Conservation (phyloP, 73 alveolate genomes). For the Paramecium tetraurelia region DNA sequence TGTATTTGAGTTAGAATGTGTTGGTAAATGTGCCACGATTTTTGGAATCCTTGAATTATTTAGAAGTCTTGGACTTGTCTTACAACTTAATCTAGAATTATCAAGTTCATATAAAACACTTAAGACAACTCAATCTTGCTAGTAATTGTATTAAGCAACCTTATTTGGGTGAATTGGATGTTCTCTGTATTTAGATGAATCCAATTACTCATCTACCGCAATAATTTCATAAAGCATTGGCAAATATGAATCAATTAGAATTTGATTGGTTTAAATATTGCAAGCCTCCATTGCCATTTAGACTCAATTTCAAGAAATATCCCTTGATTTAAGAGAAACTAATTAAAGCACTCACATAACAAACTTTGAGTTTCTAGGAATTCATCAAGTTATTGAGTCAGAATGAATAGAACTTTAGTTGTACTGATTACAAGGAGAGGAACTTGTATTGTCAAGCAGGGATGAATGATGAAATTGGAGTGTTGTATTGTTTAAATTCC, state of each 20-base stretch:
- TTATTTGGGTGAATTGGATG: slow-evolving; percentile 51
- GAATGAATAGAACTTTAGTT: slow-evolving; percentile 33
- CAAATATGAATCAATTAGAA: slow-evolving; percentile 68
- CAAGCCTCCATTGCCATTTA: slow-evolving; percentile 77
- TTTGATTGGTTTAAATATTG: slow-evolving; percentile 90
- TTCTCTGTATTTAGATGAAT: slow-evolving; percentile 69
- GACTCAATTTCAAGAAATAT: slow-evolving; percentile 62
- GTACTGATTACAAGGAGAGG: slow-evolving; percentile 68
- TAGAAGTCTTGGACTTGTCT: not conserved
- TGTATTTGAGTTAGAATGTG: slow-evolving; percentile 24
- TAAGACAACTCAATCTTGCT: slow-evolving; percentile 44
- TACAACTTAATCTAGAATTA: not conserved
- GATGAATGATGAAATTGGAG: slow-evolving; percentile 10
- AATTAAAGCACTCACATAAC: not conserved
- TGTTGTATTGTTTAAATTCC: not conserved
- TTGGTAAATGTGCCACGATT: slow-evolving; percentile 28
- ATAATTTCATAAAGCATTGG: slow-evolving; percentile 64
- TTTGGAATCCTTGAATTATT: not conserved
- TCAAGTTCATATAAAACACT: not conserved
- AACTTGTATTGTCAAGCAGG: slow-evolving; percentile 66
- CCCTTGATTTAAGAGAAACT: slow-evolving; percentile 50
- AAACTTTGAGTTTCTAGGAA: slow-evolving; percentile 4
- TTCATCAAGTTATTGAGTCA: slow-evolving; percentile 54
- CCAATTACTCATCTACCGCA: slow-evolving; percentile 73
- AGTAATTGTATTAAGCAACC: not conserved